Evolutionary conservation across 2,329 filamentous ascomycete genomes (phyloP).

Genomic region (Neoscytalidium dimidiatum): DNA sequence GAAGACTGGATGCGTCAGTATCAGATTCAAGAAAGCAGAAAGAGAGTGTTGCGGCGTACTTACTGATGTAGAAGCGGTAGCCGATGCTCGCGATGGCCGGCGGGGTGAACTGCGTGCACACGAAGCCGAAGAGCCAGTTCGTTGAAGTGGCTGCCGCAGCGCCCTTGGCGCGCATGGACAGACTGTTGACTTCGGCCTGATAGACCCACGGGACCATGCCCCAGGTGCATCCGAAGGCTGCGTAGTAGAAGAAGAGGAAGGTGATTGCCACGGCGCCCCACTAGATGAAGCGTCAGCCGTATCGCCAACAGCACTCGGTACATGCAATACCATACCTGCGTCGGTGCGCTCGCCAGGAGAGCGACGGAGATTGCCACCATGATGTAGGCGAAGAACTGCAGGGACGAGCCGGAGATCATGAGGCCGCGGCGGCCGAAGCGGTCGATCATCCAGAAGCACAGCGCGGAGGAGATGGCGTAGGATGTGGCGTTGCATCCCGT

Average conservation of each 20-base stretch:
- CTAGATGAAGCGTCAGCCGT: background rate
- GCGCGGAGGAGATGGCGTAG: conserved; percentile 26
- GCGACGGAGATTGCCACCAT: conserved; percentile 27
- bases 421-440: conserved; percentile 26
- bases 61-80: conserved; percentile 44
- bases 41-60: background rate
- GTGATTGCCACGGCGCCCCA: conserved; percentile 23
- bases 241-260: conserved; percentile 24
- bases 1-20: conserved; percentile 27
- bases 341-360: conserved; percentile 5
- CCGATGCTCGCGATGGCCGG: conserved; percentile 43
- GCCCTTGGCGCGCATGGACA: conserved; percentile 45
- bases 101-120: conserved; percentile 50
- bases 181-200: conserved; percentile 45
- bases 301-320: background rate
- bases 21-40: background rate
- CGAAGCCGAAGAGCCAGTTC: conserved; percentile 49
- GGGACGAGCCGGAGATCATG: conserved; percentile 25
- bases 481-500: conserved; percentile 27
- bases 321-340: background rate
- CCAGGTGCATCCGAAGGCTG: conserved; percentile 16
- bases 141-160: conserved; percentile 49
- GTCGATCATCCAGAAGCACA: conserved; percentile 30
- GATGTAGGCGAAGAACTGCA: conserved; percentile 27
- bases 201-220: conserved; percentile 49